phyloP scores from a whole-genome alignment of 2,329 filamentous ascomycete species.

The Colletotrichum sansevieriae region DNA sequence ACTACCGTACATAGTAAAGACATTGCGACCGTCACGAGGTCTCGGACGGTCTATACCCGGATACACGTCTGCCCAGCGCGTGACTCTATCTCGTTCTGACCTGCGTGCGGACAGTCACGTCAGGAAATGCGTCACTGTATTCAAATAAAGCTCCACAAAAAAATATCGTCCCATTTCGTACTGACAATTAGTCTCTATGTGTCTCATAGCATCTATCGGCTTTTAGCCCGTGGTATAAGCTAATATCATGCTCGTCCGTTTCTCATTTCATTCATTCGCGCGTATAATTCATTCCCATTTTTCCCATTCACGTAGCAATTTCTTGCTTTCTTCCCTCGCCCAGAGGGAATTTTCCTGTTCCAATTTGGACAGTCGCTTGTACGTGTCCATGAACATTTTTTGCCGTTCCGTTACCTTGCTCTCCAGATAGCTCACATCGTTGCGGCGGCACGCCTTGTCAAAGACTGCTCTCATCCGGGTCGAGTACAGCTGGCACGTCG shows the following conservation, averaged over 20 bases:
- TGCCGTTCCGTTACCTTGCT: slow-evolving; percentile 69
- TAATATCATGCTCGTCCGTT: slow-evolving; percentile 31
- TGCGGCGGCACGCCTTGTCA: slow-evolving; percentile 71
- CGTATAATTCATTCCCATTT: slow-evolving; percentile 63
- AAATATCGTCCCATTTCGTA: slow-evolving; percentile 6
- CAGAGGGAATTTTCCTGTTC: slow-evolving; percentile 53
- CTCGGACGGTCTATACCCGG: no score
- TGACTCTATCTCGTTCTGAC: no score
- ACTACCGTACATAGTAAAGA: no score
- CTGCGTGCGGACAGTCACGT: no score
- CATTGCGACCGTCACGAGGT: no score
- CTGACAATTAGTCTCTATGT: slow-evolving; percentile 34
- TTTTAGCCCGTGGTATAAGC: slow-evolving; percentile 33
- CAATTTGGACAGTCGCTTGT: slow-evolving; percentile 64
- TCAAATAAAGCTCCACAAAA: neutral
- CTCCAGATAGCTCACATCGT: slow-evolving; percentile 76
- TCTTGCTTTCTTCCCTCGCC: slow-evolving; percentile 59
- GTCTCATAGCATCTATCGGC: slow-evolving; percentile 13
- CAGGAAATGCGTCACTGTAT: neutral
- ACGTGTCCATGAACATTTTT: slow-evolving; percentile 70
- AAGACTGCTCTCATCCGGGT: slow-evolving; percentile 83
- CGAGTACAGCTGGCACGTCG: slow-evolving; percentile 84
- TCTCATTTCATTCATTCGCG: slow-evolving; percentile 40
- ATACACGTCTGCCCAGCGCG: no score
- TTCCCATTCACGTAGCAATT: slow-evolving; percentile 68